A percentile compares a stretch with the other conserved stretches of the same genome.
These are phyloP conservation scores for Linderina pennispora DNA, from an alignment of 192 early-diverging fungal genomes.

Conservation along the genomic window DNA sequence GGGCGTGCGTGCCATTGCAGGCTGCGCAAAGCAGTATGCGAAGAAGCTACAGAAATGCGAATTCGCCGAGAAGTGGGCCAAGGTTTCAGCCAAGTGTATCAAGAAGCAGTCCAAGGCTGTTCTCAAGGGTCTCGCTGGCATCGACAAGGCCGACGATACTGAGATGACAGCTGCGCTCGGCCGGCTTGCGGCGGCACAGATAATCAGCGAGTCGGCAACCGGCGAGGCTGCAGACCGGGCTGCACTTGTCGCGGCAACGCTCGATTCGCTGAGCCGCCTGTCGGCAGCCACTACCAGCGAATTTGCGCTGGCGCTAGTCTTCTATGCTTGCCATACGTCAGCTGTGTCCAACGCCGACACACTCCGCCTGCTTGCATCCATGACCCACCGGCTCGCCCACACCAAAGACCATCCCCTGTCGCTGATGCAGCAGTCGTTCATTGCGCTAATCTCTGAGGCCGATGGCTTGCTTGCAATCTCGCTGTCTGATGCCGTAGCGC, in stretches of 20 bases:
- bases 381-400: constrained; percentile 10
- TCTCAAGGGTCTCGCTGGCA: neutral
- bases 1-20: constrained; percentile 9
- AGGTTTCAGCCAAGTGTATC: too few relatives aligned
- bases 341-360: neutral
- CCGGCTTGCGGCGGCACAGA: too few relatives aligned
- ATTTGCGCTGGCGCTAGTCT: constrained; percentile 10
- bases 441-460: constrained; percentile 1
- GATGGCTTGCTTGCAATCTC: neutral
- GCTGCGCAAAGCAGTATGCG: constrained; percentile 6
- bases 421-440: constrained; percentile 10
- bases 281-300: neutral
- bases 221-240: too few relatives aligned
- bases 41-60: neutral
- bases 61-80: constrained; percentile 13
- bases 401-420: neutral
- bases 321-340: constrained; percentile 5
- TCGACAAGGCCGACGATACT: neutral
- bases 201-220: too few relatives aligned
- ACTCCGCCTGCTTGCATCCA: constrained; percentile 6
- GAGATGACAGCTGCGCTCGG: too few relatives aligned
- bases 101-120: too few relatives aligned
- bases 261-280: neutral
- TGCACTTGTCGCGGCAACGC: too few relatives aligned
- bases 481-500: constrained; percentile 4